These are phyloP conservation scores for Boletus tylopilopsis DNA, from an alignment of 768 basidiomycete species.

Conservation along the genomic window DNA sequence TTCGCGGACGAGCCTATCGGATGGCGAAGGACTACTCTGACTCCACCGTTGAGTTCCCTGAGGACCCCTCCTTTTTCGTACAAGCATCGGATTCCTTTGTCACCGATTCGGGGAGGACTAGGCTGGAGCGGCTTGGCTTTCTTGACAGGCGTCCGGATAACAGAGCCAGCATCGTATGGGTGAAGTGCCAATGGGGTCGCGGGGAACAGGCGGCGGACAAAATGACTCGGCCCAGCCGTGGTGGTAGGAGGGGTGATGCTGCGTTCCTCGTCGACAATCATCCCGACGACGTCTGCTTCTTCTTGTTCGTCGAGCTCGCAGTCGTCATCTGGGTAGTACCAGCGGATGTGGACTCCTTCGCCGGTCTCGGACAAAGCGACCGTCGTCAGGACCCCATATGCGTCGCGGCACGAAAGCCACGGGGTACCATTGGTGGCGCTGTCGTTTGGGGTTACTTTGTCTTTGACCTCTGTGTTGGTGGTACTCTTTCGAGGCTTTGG, in stretches of 20 bases:
- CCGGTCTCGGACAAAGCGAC: conserved; percentile 21
- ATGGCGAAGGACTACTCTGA: conserved; percentile 21
- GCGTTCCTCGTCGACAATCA: conserved; percentile 18
- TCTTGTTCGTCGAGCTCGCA: conserved; percentile 6
- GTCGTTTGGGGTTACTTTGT: neutral
- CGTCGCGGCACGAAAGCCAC: conserved; percentile 21
- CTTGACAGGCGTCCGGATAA: conserved; percentile 29
- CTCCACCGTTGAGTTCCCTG: conserved; percentile 9
- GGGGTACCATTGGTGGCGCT: neutral
- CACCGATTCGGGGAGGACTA: conserved; percentile 30
- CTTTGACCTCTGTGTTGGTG: neutral
- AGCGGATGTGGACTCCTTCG: conserved; percentile 18
- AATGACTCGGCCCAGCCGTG: neutral
- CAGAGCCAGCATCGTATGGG: conserved; percentile 30
- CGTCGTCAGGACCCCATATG: conserved; percentile 5
- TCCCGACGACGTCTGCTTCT: conserved; percentile 1
- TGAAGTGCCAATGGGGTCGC: conserved; percentile 19
- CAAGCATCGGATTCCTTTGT: conserved; percentile 23
- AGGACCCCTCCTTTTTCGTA: conserved; percentile 14
- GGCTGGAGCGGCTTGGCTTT: conserved; percentile 23
- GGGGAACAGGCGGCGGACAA: conserved; percentile 3
- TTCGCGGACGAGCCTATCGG: conserved; percentile 21
- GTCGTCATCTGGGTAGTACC: conserved; percentile 14
- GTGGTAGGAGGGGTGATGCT: conserved; percentile 8
- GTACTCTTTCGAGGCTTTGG: conserved; percentile 6